Evolutionary conservation across 352 stramenopile species (phyloP).

Genomic region (Globisporangium recalcitrans): DNA sequence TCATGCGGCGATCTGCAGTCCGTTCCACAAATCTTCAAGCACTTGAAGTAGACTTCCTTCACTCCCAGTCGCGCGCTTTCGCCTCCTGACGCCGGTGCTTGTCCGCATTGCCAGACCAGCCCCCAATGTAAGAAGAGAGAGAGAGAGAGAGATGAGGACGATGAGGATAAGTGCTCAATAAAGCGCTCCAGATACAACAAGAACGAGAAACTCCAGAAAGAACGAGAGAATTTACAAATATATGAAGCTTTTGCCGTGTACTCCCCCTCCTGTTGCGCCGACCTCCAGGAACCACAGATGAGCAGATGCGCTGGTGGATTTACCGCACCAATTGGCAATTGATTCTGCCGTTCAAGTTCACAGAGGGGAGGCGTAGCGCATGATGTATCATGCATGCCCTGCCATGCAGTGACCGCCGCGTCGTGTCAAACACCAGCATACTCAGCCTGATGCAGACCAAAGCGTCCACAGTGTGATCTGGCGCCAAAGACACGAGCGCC

Average conservation of each 20-base stretch:
- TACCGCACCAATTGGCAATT: no score
- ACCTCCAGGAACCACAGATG: no score
- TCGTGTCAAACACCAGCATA: neutral
- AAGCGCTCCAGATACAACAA: constrained; percentile 11
- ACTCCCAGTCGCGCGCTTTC: neutral
- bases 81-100: neutral
- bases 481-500: neutral
- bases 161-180: constrained; percentile 9
- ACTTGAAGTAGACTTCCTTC: constrained; percentile 80
- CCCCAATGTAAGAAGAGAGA: constrained; percentile 8
- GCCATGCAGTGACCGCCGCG: neutral
- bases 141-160: neutral
- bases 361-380: no score
- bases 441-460: neutral
- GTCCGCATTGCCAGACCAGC: neutral
- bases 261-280: neutral
- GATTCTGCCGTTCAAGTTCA: no score
- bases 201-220: constrained; percentile 2
- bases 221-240: constrained; percentile 7
- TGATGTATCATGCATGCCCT: neutral
- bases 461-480: neutral
- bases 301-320: no score
- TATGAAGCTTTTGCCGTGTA: constrained; percentile 15
- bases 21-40: constrained; percentile 93
- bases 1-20: constrained; percentile 36